These are phyloP conservation scores for Steccherinum ochraceum DNA, from an alignment of 768 basidiomycete genomes.

Conservation along the genomic window DNA sequence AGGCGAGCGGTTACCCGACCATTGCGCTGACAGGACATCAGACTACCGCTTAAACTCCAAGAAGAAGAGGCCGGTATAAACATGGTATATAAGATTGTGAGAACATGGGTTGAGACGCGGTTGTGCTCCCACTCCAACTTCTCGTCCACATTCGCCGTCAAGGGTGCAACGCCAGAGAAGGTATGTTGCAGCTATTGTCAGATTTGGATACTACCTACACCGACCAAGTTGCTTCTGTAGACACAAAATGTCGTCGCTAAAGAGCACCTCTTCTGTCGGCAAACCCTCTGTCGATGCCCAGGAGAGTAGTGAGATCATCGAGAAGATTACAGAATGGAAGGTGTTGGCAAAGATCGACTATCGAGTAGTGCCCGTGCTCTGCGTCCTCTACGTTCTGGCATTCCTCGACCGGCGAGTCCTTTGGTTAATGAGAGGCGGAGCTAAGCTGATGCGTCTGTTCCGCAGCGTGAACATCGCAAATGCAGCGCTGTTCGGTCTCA, in stretches of 20 bases:
- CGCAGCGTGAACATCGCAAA: slow-evolving; percentile 27
- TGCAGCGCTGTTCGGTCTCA: slow-evolving; percentile 24
- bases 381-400: slow-evolving; percentile 35
- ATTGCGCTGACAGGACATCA: too few relatives aligned
- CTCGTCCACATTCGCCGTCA: too few relatives aligned
- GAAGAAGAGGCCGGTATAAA: too few relatives aligned
- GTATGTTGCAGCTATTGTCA: too few relatives aligned
- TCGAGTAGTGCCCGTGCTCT: slow-evolving; percentile 34
- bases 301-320: slow-evolving; percentile 3
- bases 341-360: slow-evolving; percentile 30
- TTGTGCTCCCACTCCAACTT: too few relatives aligned
- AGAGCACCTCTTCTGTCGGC: background rate
- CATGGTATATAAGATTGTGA: too few relatives aligned
- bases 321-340: slow-evolving; percentile 24
- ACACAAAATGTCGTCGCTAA: background rate
- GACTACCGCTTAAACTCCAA: too few relatives aligned
- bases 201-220: too few relatives aligned
- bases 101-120: too few relatives aligned
- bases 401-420: slow-evolving; percentile 29
- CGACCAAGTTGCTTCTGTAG: too few relatives aligned
- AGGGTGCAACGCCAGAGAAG: too few relatives aligned
- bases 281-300: background rate
- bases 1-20: too few relatives aligned
- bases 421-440: background rate
- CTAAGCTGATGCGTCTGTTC: background rate